phyloP scores from a whole-genome alignment of 106 monocot species.

The Hemerocallis citrina region DNA sequence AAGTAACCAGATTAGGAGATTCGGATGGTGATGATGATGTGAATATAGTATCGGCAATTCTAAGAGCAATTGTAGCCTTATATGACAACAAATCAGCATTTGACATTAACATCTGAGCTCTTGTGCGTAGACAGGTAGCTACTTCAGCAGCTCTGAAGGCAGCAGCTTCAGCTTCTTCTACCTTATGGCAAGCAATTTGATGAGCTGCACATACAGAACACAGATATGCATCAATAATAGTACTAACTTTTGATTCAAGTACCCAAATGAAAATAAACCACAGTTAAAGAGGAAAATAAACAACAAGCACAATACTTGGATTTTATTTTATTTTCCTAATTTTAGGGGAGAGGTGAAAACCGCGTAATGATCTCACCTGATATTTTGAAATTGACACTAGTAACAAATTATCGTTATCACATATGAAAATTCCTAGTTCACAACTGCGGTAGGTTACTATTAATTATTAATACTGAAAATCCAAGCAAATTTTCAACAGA shows the following conservation, averaged over 20 bases:
- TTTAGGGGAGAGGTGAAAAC: no score
- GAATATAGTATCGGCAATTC: constrained; percentile 42
- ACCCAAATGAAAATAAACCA: not conserved
- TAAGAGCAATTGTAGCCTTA: constrained; percentile 56
- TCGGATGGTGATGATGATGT: constrained; percentile 5
- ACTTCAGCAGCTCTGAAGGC: constrained; percentile 21
- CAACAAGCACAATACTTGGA: no score
- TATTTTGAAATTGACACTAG: no score
- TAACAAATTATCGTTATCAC: no score
- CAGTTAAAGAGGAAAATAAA: no score
- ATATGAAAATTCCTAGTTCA: no score
- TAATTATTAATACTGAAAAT: no score
- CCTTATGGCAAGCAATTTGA: constrained; percentile 19
- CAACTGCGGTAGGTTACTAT: no score
- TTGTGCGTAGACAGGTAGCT: constrained; percentile 32
- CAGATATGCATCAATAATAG: not conserved
- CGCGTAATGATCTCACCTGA: no score
- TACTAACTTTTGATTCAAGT: no score
- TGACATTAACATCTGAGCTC: constrained; percentile 56
- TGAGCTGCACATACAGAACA: not conserved
- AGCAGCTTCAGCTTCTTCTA: constrained; percentile 39
- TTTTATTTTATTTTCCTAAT: no score
- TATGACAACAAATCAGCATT: constrained; percentile 63
- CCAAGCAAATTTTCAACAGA: no score
- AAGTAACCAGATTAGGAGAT: constrained; percentile 17